Percentiles rank a stretch among this genome's conserved stretches.
These are phyloP conservation scores for Alternaria sp. DNA, from an alignment of 2,329 filamentous ascomycete genomes.

Conservation along the genomic window DNA sequence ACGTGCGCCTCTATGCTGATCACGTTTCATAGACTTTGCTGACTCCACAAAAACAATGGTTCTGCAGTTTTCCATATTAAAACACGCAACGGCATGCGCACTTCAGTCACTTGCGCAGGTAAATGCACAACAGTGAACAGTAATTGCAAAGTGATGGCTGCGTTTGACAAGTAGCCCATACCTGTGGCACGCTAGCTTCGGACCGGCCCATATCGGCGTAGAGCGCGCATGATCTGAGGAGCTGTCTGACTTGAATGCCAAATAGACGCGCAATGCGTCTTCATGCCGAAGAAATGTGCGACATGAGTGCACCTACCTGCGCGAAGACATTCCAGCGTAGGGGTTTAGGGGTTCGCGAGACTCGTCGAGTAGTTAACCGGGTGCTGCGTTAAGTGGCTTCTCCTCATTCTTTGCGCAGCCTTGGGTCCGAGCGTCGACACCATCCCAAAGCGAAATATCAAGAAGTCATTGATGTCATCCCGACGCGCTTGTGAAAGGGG, in stretches of 20 bases:
- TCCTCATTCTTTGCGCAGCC: background rate
- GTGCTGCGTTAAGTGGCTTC: background rate
- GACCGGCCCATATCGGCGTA: slow-evolving; percentile 6
- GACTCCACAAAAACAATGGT: no score
- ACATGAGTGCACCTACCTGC: background rate
- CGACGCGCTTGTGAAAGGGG: background rate
- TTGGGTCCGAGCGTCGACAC: background rate
- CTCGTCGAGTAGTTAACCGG: background rate
- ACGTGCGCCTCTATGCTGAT: background rate
- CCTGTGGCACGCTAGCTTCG: background rate
- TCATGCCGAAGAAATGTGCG: no score
- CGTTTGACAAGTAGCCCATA: background rate
- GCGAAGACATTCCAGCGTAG: background rate
- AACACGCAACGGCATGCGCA: background rate
- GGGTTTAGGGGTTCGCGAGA: no score
- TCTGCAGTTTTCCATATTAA: no score
- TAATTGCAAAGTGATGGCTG: background rate
- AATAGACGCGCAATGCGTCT: background rate
- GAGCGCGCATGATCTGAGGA: background rate
- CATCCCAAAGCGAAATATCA: slow-evolving; percentile 7
- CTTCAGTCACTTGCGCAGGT: background rate
- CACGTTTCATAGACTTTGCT: background rate
- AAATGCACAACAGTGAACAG: background rate
- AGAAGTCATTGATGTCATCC: slow-evolving; percentile 23
- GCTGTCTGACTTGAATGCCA: background rate